phyloP scores from a whole-genome alignment of 129 eudicot species.

The Rutidosis leptorrhynchoides region DNA sequence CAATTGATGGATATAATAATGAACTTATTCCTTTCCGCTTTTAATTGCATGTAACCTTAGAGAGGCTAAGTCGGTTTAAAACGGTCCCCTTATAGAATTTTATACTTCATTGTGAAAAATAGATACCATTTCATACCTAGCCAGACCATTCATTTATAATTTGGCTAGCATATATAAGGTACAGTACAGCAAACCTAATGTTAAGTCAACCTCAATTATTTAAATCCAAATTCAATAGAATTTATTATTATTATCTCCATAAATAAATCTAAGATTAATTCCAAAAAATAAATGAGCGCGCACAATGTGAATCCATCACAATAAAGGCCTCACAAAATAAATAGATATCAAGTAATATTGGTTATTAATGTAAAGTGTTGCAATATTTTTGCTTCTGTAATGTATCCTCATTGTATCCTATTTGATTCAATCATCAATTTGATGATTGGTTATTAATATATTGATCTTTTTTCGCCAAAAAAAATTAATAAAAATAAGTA shows the following conservation, averaged over 20 bases:
- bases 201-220: neutral
- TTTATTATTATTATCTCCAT: neutral
- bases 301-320: conserved; percentile 1
- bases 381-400: too few relatives aligned
- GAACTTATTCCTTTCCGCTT: neutral
- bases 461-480: too few relatives aligned
- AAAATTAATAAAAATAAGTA: too few relatives aligned
- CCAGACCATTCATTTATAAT: neutral
- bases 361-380: too few relatives aligned
- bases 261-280: neutral
- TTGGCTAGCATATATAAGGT: neutral
- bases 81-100: neutral
- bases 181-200: neutral
- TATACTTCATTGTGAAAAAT: neutral
- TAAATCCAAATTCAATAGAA: neutral
- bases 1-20: neutral
- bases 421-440: too few relatives aligned
- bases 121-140: neutral
- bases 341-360: neutral
- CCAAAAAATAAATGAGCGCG: neutral
- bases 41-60: neutral
- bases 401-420: too few relatives aligned
- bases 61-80: neutral
- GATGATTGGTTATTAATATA: too few relatives aligned
- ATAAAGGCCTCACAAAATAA: neutral